Evolutionary conservation across 371 early-diverging fungal species (phyloP).

Genomic region (Mucor racemosus): DNA sequence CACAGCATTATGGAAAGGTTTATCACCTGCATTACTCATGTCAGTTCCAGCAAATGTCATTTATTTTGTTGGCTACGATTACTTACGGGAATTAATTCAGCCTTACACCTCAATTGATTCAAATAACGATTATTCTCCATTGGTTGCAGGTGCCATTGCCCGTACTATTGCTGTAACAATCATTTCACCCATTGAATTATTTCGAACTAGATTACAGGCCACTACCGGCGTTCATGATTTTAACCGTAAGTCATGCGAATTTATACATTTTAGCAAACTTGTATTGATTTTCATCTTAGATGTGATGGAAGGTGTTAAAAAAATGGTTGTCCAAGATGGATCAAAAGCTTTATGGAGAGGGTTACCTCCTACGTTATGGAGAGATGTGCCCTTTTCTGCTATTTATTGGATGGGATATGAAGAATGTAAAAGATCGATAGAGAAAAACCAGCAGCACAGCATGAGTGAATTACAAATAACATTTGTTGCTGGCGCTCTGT

Average conservation of each 20-base stretch:
- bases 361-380: constrained; percentile 87
- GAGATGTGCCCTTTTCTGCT: constrained; percentile 93
- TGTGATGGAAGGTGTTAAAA: constrained; percentile 64
- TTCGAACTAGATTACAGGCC: constrained; percentile 90
- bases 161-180: constrained; percentile 79
- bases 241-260: constrained; percentile 26
- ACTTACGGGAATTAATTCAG: constrained; percentile 61
- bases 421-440: constrained; percentile 46
- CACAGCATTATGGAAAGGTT: constrained; percentile 82
- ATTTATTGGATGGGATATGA: constrained; percentile 95
- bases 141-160: constrained; percentile 82
- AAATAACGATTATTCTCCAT: constrained; percentile 57
- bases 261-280: neutral
- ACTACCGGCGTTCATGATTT: constrained; percentile 54
- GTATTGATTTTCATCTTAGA: constrained; percentile 22
- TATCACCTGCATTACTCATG: constrained; percentile 87
- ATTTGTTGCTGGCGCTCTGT: constrained; percentile 75
- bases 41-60: constrained; percentile 91
- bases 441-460: constrained; percentile 1
- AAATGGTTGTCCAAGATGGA: constrained; percentile 70
- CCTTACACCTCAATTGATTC: constrained; percentile 1
- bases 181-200: constrained; percentile 90
- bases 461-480: constrained; percentile 54
- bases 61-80: constrained; percentile 95
- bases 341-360: constrained; percentile 81